Conservation (phyloP, 371 early-diverging fungal genomes). For the Mortierella sp. region DNA sequence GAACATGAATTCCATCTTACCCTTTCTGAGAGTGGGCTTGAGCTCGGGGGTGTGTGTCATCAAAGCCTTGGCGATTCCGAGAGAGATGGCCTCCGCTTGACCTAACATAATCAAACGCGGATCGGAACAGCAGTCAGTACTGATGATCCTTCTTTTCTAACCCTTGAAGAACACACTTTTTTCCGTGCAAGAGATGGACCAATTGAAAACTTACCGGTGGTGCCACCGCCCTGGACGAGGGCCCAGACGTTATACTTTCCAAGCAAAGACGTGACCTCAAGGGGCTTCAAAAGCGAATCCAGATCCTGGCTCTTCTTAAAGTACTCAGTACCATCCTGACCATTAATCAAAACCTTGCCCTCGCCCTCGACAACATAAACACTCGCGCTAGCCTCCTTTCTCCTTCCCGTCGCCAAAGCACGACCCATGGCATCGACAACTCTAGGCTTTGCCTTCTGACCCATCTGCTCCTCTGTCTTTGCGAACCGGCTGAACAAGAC, state of each 20-base stretch:
- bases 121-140: background rate
- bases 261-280: slow-evolving; percentile 72
- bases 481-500: slow-evolving; percentile 60
- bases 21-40: slow-evolving; percentile 71
- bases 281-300: slow-evolving; percentile 81
- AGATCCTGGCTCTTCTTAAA: slow-evolving; percentile 79
- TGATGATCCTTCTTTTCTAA: background rate
- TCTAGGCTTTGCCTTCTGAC: slow-evolving; percentile 58
- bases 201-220: slow-evolving; percentile 67
- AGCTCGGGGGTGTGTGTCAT: slow-evolving; percentile 75
- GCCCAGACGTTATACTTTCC: slow-evolving; percentile 93
- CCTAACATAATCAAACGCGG: slow-evolving; percentile 58
- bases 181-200: background rate
- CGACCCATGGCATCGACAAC: slow-evolving; percentile 82
- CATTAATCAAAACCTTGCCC: slow-evolving; percentile 87
- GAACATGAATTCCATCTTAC: slow-evolving; percentile 50
- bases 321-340: slow-evolving; percentile 81
- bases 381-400: slow-evolving; percentile 88
- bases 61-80: slow-evolving; percentile 89
- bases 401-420: slow-evolving; percentile 84
- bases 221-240: slow-evolving; percentile 90
- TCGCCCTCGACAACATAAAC: slow-evolving; percentile 87
- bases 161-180: background rate
- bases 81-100: slow-evolving; percentile 90
- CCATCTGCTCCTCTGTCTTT: slow-evolving; percentile 41